Evolutionary conservation across 495 filamentous ascomycete genomes (phyloP), one percentile per base, ranked within the genome.

Genomic region (Melanomma pulvis-pyrius): DNA sequence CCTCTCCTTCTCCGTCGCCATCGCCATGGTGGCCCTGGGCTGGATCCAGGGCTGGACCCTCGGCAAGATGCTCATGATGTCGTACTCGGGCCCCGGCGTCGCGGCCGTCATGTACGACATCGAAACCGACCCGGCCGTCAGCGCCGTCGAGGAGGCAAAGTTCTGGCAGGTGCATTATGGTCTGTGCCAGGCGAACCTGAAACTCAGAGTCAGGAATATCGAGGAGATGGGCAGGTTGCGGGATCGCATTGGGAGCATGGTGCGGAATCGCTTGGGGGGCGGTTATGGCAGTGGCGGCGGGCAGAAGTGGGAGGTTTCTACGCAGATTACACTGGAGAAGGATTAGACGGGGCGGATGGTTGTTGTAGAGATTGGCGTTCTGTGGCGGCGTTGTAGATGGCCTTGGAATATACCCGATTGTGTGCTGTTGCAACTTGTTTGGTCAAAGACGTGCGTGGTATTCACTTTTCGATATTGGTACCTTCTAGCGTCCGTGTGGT

Each of bases 101-200:
- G 81, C 82, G 0, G 88, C 90, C 48, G 89, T 97, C 1, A 79
- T 98, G 59, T 83, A 84, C 28, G 93, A 93, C 74, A 93, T 98
- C 61, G 88, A 90, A 74, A 82, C 86, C 7, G 92, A 97, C 59
- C 87, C 87, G 8, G 82, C 83, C 30, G 86, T 98, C 8, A 85
- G 83, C 32, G 82, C 82, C 0, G 85, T 98, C 55, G 90, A 96
- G 57, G 93, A 97, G 73, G 93, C 92, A 1, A 83, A 90, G 71
- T 96, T 98, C 78, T 98, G 94, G 94, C 94, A 98, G 80, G 96
- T 97, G 21, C 94, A 98, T 77, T 96, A 98, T 74, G 93, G 94
- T 1, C 80, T 97, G 41, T 94, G 90, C 73, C 96, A 97, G 90
- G 94, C 94, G 13, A 97, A 93, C 69, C 72, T 98, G 65, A 96